These are phyloP conservation scores for Pythium grandisporangium DNA, from an alignment of 352 stramenopile genomes.

Conservation along the genomic window DNA sequence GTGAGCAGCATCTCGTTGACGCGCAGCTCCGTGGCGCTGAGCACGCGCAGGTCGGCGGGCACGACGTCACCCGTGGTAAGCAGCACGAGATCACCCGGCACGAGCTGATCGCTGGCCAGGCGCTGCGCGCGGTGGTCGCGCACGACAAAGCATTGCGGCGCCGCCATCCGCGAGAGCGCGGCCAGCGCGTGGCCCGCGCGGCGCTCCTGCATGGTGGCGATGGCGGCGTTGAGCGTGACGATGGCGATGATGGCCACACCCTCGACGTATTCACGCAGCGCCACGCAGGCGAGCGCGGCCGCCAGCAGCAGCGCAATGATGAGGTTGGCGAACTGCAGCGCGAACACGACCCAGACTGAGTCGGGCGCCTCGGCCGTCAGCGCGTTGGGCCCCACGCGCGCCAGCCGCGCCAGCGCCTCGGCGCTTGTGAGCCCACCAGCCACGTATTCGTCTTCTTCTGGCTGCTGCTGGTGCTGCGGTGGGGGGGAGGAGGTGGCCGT, in stretches of 20 bases:
- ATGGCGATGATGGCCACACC: conserved; percentile 27
- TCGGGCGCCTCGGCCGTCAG: conserved; percentile 15
- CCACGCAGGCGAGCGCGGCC: conserved; percentile 23
- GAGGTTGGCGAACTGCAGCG: conserved; percentile 29
- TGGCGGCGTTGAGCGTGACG: conserved; percentile 27
- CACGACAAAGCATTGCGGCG: conserved; percentile 23
- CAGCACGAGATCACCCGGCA: conserved; percentile 34
- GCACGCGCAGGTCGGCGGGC: conserved; percentile 61
- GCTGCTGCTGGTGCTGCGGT: too few species aligned
- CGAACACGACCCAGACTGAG: conserved; percentile 19
- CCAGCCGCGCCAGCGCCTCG: conserved; percentile 11
- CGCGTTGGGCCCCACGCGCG: conserved; percentile 13
- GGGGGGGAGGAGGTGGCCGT: too few species aligned
- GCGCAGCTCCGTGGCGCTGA: conserved; percentile 35
- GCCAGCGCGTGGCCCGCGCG: conserved; percentile 22
- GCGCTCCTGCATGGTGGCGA: conserved; percentile 25
- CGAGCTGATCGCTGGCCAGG: conserved; percentile 19
- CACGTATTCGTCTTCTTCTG: too few species aligned
- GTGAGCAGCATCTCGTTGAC: conserved; percentile 84
- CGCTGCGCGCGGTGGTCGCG: conserved; percentile 15
- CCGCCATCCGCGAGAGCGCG: conserved; percentile 21
- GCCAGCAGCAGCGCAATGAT: conserved; percentile 27
- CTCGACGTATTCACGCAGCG: conserved; percentile 26
- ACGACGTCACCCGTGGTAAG: conserved; percentile 71
- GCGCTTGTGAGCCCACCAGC: too few species aligned